A percentile compares a stretch with the other conserved stretches of the same genome.
Evolutionary conservation across 768 basidiomycete species (phyloP).

Genomic region (Clavulina sp.): DNA sequence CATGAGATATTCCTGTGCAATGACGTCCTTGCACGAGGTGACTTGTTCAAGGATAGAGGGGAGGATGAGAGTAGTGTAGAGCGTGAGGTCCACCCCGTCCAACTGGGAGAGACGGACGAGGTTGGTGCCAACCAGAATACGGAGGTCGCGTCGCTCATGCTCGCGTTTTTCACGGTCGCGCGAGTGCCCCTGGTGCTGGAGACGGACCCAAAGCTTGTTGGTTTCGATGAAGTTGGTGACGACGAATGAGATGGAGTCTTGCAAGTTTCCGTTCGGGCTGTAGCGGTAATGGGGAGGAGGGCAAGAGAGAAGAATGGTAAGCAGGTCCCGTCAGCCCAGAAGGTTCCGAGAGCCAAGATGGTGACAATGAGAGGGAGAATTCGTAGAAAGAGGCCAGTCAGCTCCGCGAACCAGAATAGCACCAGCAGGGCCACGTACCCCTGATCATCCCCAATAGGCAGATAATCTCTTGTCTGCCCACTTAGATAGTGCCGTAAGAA

Average conservation of each 20-base stretch:
- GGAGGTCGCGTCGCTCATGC: slow-evolving; percentile 83
- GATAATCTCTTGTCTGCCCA: slow-evolving; percentile 87
- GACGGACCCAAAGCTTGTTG: slow-evolving; percentile 99
- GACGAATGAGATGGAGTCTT: slow-evolving; percentile 91
- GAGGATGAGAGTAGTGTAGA: slow-evolving; percentile 74
- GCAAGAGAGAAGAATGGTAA: not conserved
- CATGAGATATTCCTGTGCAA: slow-evolving; percentile 98
- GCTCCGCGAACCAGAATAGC: not conserved
- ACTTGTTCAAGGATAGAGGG: slow-evolving; percentile 93
- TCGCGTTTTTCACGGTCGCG: slow-evolving; percentile 95
- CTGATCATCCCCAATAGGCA: slow-evolving; percentile 70
- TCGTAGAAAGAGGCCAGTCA: too few species aligned
- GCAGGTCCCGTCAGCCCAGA: not conserved
- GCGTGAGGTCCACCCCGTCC: slow-evolving; percentile 87
- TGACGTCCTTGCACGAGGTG: slow-evolving; percentile 95
- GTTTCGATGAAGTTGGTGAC: slow-evolving; percentile 99
- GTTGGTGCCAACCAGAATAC: slow-evolving; percentile 95
- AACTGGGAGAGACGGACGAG: slow-evolving; percentile 88
- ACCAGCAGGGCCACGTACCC: slow-evolving; percentile 36
- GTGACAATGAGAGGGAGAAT: too few species aligned
- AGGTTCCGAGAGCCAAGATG: too few species aligned
- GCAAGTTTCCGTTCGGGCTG: slow-evolving; percentile 74
- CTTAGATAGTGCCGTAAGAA: slow-evolving; percentile 94
- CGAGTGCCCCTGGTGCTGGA: slow-evolving; percentile 95
- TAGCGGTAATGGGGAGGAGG: not conserved